A percentile compares a stretch with the other conserved stretches of the same genome.
phyloP scores from a whole-genome alignment of 2,329 filamentous ascomycete species.

The Claviceps cyperi region DNA sequence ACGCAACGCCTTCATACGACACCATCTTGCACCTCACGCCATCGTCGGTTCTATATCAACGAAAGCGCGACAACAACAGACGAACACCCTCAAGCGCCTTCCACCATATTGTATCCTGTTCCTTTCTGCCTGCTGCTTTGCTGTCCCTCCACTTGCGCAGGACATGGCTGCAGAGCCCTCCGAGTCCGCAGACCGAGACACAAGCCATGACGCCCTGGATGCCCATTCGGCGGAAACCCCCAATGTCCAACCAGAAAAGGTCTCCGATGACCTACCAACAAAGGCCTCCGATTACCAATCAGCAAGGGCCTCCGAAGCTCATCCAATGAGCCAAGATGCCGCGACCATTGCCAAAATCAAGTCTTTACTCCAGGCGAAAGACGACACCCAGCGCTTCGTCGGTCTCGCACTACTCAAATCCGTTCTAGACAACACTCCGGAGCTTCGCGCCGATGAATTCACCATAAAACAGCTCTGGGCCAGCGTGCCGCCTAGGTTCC shows the following conservation, averaged over 20 bases:
- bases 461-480: constrained; percentile 40
- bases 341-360: constrained; percentile 32
- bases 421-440: constrained; percentile 44
- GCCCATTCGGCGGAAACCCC: too few relatives aligned
- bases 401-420: constrained; percentile 52
- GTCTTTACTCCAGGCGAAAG: constrained; percentile 39
- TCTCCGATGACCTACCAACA: too few relatives aligned
- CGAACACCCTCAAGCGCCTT: too few relatives aligned
- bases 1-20: too few relatives aligned
- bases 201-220: neutral
- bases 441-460: constrained; percentile 33
- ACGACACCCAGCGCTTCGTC: constrained; percentile 56
- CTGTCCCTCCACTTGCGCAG: neutral
- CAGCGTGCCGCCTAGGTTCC: constrained; percentile 45
- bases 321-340: constrained; percentile 3
- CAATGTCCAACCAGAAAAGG: too few relatives aligned
- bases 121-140: neutral
- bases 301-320: too few relatives aligned
- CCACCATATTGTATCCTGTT: too few relatives aligned
- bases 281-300: too few relatives aligned
- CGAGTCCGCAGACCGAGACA: neutral
- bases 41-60: too few relatives aligned
- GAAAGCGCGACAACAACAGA: too few relatives aligned
- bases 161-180: neutral
- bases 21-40: too few relatives aligned